A percentile compares a stretch with the other conserved stretches of the same genome.
phyloP scores from a whole-genome alignment of 2,329 filamentous ascomycete genomes.

The Microsporum canis region DNA sequence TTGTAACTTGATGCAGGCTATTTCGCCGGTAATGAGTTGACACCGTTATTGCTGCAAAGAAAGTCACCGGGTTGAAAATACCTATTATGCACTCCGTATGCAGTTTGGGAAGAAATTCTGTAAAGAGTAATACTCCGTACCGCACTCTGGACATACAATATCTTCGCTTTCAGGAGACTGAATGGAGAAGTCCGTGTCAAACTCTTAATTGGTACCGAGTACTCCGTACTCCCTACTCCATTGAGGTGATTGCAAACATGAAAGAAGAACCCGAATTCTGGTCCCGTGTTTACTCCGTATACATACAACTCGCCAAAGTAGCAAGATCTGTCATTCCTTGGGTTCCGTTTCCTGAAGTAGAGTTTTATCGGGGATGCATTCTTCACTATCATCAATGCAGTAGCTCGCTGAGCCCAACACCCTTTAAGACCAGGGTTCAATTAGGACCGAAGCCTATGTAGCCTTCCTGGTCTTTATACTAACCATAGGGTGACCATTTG shows the following conservation, averaged over 20 bases:
- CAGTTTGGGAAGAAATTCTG: neutral
- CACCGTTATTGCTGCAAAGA: neutral
- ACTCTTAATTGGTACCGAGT: neutral
- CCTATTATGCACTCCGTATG: neutral
- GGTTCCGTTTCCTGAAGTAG: neutral
- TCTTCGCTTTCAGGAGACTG: neutral
- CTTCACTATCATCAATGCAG: too few species aligned
- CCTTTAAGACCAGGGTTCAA: too few species aligned
- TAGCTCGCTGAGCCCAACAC: too few species aligned
- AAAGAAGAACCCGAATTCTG: neutral
- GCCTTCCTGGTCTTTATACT: too few species aligned
- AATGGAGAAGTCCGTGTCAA: neutral
- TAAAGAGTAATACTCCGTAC: neutral
- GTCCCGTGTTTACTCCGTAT: neutral
- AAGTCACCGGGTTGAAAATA: neutral
- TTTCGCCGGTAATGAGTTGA: neutral
- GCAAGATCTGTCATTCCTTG: neutral
- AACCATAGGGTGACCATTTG: too few species aligned
- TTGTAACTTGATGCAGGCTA: neutral
- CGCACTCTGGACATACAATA: too few species aligned
- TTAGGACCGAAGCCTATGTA: too few species aligned
- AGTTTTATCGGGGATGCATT: too few species aligned
- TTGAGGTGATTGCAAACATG: neutral
- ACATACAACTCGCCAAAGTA: neutral
- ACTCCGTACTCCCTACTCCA: neutral